phyloP scores from a whole-genome alignment of 2,329 filamentous ascomycete genomes.

The Fusarium keratoplasticum region DNA sequence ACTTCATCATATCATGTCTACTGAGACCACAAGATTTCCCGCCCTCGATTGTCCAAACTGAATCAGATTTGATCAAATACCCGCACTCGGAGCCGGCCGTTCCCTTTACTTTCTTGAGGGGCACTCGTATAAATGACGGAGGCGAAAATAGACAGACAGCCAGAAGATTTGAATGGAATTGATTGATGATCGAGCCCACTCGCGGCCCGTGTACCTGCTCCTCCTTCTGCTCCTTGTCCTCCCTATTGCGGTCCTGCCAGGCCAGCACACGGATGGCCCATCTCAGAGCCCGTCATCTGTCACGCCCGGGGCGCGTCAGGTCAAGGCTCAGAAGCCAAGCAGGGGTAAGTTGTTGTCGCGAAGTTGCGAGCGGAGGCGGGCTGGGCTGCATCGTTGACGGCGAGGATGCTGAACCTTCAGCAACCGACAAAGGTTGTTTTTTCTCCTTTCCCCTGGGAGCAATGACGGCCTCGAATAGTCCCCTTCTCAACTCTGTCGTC shows the following conservation, averaged over 20 bases:
- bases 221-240: slow-evolving; percentile 1
- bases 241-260: slow-evolving; percentile 16
- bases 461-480: slow-evolving; percentile 10
- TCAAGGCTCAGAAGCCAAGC: not conserved
- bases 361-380: not conserved
- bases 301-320: slow-evolving; percentile 1
- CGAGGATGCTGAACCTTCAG: slow-evolving; percentile 10
- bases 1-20: not conserved
- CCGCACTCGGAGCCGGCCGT: not conserved
- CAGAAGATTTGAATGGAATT: slow-evolving; percentile 10
- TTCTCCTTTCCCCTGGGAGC: not conserved
- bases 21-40: not conserved
- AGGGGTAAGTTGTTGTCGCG: not conserved
- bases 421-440: slow-evolving; percentile 2
- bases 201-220: slow-evolving; percentile 35
- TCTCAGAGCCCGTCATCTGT: not conserved
- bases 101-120: not conserved
- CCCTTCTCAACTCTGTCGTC: slow-evolving; percentile 13
- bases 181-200: slow-evolving; percentile 23
- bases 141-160: slow-evolving; percentile 14
- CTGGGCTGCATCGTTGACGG: slow-evolving; percentile 2
- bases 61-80: not conserved
- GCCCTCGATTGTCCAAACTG: not conserved
- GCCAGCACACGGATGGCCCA: slow-evolving; percentile 16
- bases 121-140: slow-evolving; percentile 17